Conservation (phyloP, 768 basidiomycete genomes). For the Lentinula sp. region DNA sequence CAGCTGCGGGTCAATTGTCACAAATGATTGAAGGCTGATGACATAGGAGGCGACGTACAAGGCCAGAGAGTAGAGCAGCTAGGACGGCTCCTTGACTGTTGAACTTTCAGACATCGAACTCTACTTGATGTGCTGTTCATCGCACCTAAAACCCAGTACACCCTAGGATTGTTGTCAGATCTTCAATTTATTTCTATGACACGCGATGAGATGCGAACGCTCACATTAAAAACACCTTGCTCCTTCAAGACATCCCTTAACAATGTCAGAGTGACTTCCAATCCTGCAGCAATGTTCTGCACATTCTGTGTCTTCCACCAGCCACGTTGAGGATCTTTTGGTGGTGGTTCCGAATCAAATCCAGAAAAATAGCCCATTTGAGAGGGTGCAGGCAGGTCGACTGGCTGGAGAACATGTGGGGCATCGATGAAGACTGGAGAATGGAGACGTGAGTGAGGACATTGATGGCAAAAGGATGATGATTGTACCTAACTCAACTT, state of each 20-base stretch:
- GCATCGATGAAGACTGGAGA: constrained; percentile 67
- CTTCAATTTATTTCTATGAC: constrained; percentile 5
- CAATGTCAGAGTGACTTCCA: constrained; percentile 49
- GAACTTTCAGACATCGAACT: neutral
- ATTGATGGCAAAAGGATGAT: neutral
- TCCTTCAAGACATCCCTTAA: constrained; percentile 53
- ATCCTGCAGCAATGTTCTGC: constrained; percentile 43
- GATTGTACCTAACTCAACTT: neutral
- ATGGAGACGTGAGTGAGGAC: neutral
- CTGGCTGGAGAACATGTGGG: constrained; percentile 60
- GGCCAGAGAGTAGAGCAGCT: constrained; percentile 62
- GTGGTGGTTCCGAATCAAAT: constrained; percentile 38
- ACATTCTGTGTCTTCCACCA: constrained; percentile 66
- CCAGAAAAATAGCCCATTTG: constrained; percentile 31
- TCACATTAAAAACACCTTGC: constrained; percentile 59
- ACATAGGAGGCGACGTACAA: constrained; percentile 32
- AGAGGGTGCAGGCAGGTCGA: constrained; percentile 35
- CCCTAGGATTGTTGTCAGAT: constrained; percentile 36
- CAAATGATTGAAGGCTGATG: neutral
- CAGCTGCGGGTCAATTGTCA: constrained; percentile 27
- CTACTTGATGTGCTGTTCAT: neutral
- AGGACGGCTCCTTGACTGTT: constrained; percentile 72
- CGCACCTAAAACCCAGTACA: constrained; percentile 73
- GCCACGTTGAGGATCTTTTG: constrained; percentile 43
- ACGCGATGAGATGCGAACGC: constrained; percentile 17